A percentile compares a stretch with the other conserved stretches of the same genome.
These are phyloP conservation scores for Barnettozyma siamensis DNA, from an alignment of 805 yeast genomes.

Conservation along the genomic window DNA sequence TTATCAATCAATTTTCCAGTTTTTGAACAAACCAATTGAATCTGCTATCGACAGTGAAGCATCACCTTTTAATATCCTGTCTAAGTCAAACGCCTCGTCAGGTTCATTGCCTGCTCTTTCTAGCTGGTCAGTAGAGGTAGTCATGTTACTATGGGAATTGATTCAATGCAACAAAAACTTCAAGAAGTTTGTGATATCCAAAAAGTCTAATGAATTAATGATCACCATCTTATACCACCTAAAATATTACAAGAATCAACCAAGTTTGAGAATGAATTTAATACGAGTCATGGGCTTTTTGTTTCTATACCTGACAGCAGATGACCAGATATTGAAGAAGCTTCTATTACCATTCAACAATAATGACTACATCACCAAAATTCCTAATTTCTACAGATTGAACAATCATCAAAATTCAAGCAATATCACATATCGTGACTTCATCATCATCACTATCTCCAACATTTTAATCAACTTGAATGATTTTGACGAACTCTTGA, in stretches of 20 bases:
- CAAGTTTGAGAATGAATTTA: constrained; percentile 32
- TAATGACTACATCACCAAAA: constrained; percentile 35
- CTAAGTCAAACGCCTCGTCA: neutral
- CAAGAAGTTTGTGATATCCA: constrained; percentile 37
- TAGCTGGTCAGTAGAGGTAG: constrained; percentile 51
- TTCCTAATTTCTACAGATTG: constrained; percentile 51
- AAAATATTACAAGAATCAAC: constrained; percentile 38
- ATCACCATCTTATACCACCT: constrained; percentile 54
- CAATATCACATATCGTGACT: constrained; percentile 55
- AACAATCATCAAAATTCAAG: constrained; percentile 30
- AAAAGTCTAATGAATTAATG: constrained; percentile 47
- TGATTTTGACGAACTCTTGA: constrained; percentile 28
- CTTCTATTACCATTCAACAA: constrained; percentile 42
- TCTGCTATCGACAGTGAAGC: constrained; percentile 33
- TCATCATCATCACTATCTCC: constrained; percentile 48
- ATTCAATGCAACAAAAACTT: constrained; percentile 65
- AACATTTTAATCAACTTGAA: constrained; percentile 32
- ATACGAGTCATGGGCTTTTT: constrained; percentile 49
- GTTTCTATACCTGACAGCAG: constrained; percentile 43
- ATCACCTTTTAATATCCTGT: constrained; percentile 28
- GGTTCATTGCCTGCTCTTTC: constrained; percentile 34
- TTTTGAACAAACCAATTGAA: constrained; percentile 42
- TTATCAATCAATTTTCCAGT: constrained; percentile 40
- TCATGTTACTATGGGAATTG: constrained; percentile 69
- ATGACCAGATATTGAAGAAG: constrained; percentile 31